Evolutionary conservation across 129 eudicot species (phyloP), one percentile per base, ranked within the genome.

Genomic region (Oenanthe sinensis): DNA sequence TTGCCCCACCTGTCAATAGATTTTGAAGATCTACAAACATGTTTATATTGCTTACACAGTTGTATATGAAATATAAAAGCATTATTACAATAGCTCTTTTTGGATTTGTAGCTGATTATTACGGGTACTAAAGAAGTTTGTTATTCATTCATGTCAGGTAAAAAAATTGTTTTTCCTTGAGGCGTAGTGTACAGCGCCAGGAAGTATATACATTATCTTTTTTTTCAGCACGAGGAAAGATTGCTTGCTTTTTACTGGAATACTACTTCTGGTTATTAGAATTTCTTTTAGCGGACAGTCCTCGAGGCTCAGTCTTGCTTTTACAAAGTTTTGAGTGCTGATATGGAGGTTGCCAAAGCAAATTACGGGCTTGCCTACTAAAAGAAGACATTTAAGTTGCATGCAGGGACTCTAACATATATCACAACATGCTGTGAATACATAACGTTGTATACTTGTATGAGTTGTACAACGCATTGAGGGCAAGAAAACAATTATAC

Each of bases 91-190:
- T 80, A 19, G 48, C 54, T 15, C 33, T 37, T 50, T 22, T 69
- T 17, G 12, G 26, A 24, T 43, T 72, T 44, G 11, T 43, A 43
- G 36, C 76, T 42, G 37, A 72, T 43, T 72, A 3, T 6, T 22
- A 55, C 22, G 65, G 67, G 67, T 58, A 42, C 39, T 43, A 73
- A 73, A 42, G 52, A 73, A n/a, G 54, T 68, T 72, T 42, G 44
- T 79, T 74, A 42, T 24, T 75, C 4, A 58, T 83, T 22, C 26
- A 52, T 82, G 77, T 58, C 92, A 90, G 96, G 89, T 80, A 70
- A 90, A 90, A 87, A 86, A 47, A 79, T 77, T 86, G 82, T 88
- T 88, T 48, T 54, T 24, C 17, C 60, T 79, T 72, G 79, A 78
- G 81, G 81, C 58, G 30, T 83, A 76, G 37, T 69, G 37, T n/a